Base-by-base conservation (phyloP, 805 yeast genomes). In the Ogataea nakhonphanomensis region DNA sequence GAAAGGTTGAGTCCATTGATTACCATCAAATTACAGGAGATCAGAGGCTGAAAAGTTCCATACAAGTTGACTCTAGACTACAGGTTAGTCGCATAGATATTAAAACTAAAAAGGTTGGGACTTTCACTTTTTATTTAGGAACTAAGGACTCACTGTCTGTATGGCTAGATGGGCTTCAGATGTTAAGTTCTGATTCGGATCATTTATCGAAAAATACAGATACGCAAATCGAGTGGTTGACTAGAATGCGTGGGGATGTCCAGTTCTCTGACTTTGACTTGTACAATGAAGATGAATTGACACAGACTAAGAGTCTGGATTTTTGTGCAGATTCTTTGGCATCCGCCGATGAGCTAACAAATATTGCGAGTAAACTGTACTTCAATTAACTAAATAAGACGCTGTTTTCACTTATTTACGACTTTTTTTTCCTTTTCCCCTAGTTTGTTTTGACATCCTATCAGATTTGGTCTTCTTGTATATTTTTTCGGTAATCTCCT, bases 391-490 rank as follows among this genome's bases (percentile, higher is more conserved):
- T 17, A 4, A 17, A 3, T 17, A 17, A 5, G 3, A 17, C 20
- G 20, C 20, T 15, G 3, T 29, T 13, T 13, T 15, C 8, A 13
- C 15, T 6, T 10, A n/a, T 12, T 21, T 15, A 11, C 34, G 21
- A 24, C 27, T 32, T 29, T 31, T 23, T 30, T 32, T 39, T 27
- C 54, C n/a, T 26, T 25, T 45, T 50, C 38, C 53, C 45, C 48
- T 53, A 52, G 57, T 54, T 45, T 55, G 8, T 55, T 28, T 28
- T 11, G 48, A 53, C 25, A 41, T 24, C 57, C 96, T 77, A 60
- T 86, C 95, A 34, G 56, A 65, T 61, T 80, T 79, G 7, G 96
- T 89, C 69, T 89, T 89, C 59, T 84, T 86, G 61, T 87, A 88
- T 25, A 74, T 64, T 66, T 90, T 75, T 12, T 67, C 64, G 31